phyloP scores from a whole-genome alignment of 345 rosid genomes.

The Salix purpurea region DNA sequence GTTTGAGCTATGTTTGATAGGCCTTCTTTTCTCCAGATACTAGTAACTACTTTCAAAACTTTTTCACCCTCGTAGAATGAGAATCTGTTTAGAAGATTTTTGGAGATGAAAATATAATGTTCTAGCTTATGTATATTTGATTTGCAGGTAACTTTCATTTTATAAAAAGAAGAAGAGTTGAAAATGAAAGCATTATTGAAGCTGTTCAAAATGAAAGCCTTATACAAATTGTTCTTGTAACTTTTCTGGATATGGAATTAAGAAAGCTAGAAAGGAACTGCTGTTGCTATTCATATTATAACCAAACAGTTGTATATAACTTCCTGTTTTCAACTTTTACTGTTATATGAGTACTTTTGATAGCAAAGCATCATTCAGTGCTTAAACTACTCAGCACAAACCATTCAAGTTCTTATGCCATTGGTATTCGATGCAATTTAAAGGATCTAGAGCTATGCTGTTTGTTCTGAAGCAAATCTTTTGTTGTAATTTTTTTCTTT shows the following conservation, averaged over 20 bases:
- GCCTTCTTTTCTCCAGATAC: neutral
- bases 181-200: neutral
- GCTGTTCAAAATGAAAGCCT: neutral
- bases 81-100: neutral
- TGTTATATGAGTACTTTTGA: neutral
- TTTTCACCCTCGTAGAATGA: neutral
- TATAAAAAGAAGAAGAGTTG: too few relatives aligned
- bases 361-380: neutral
- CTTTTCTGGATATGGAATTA: neutral
- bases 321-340: neutral
- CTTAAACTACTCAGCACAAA: neutral
- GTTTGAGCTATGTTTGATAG: neutral
- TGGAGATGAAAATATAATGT: neutral
- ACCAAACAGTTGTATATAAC: too few relatives aligned
- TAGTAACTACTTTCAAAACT: neutral
- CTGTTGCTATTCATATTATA: neutral
- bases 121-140: neutral
- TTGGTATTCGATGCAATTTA: neutral
- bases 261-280: neutral
- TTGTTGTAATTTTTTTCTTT: neutral
- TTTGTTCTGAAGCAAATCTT: neutral
- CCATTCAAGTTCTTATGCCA: neutral
- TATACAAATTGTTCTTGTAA: neutral
- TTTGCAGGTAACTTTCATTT: neutral
- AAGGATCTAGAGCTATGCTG: neutral